These are phyloP conservation scores for Naganishia albida DNA, from an alignment of 1,284 basidiomycete species.

Conservation along the genomic window DNA sequence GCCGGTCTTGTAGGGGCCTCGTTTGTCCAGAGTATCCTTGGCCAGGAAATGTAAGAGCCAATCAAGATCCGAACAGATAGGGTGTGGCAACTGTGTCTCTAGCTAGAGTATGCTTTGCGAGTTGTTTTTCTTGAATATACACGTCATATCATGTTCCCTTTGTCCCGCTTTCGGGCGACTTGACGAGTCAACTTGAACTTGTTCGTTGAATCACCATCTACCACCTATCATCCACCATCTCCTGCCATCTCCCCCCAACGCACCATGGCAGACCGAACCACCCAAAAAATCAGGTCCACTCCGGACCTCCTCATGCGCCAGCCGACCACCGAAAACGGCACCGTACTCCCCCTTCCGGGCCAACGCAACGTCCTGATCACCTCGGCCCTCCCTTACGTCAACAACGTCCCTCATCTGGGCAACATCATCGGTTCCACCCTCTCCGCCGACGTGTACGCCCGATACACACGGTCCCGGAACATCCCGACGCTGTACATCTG, in stretches of 20 bases:
- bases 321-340: slow-evolving; percentile 5
- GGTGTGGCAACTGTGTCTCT: no score
- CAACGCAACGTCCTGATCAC: slow-evolving; percentile 86
- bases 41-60: no score
- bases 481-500: slow-evolving; percentile 66
- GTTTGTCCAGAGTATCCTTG: no score
- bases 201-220: background rate
- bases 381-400: slow-evolving; percentile 96
- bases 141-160: slow-evolving; percentile 5
- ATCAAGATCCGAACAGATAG: no score
- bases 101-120: no score
- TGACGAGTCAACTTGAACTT: background rate
- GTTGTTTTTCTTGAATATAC: background rate
- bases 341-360: slow-evolving; percentile 16
- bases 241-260: background rate
- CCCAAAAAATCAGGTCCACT: slow-evolving; percentile 62
- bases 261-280: slow-evolving; percentile 23
- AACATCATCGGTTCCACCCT: slow-evolving; percentile 89
- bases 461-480: slow-evolving; percentile 65
- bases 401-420: slow-evolving; percentile 98
- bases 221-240: background rate
- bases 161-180: slow-evolving; percentile 16
- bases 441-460: slow-evolving; percentile 94
- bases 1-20: no score
- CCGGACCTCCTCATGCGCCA: slow-evolving; percentile 45